Evolutionary conservation across 2,329 filamentous ascomycete genomes (phyloP).

Genomic region (Sporothrix mexicana): DNA sequence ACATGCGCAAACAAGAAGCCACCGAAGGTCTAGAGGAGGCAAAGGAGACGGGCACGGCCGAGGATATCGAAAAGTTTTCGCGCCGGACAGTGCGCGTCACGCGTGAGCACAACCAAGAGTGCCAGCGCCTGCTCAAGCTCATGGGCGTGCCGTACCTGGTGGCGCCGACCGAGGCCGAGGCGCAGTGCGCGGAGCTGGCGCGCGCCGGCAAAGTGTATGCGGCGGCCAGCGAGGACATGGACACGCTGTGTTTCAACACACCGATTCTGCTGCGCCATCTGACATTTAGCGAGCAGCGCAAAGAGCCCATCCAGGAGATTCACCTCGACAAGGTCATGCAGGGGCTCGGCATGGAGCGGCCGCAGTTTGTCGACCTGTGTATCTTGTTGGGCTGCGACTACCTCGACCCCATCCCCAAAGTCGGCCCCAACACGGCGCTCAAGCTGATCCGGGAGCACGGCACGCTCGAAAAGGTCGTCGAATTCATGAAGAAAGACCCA

Average conservation of each 20-base stretch:
- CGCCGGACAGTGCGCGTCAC: conserved; percentile 91
- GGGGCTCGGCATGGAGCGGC: conserved; percentile 84
- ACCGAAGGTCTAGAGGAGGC: conserved; percentile 90
- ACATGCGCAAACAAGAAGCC: conserved; percentile 92
- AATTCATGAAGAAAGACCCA: conserved; percentile 74
- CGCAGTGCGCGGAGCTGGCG: conserved; percentile 90
- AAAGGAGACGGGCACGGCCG: conserved; percentile 92
- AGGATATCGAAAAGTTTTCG: conserved; percentile 98
- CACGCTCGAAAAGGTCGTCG: conserved; percentile 84
- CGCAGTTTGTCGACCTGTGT: conserved; percentile 93
- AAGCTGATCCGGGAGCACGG: conserved; percentile 94
- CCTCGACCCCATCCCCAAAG: conserved; percentile 91
- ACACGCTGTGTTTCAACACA: conserved; percentile 92
- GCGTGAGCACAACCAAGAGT: conserved; percentile 95
- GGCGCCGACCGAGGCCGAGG: conserved; percentile 95
- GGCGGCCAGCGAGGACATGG: conserved; percentile 98
- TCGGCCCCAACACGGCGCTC: conserved; percentile 88
- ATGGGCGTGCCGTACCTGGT: conserved; percentile 97
- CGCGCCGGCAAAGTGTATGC: conserved; percentile 94
- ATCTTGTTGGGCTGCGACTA: conserved; percentile 98
- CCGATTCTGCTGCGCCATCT: conserved; percentile 90
- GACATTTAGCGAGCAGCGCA: conserved; percentile 95
- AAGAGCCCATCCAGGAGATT: conserved; percentile 97
- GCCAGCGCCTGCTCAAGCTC: conserved; percentile 84
- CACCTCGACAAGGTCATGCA: conserved; percentile 84